Evolutionary conservation across 441 rosid genomes (phyloP), one percentile per base, ranked within the genome.

Genomic region (Cnidoscolus chayamansa): DNA sequence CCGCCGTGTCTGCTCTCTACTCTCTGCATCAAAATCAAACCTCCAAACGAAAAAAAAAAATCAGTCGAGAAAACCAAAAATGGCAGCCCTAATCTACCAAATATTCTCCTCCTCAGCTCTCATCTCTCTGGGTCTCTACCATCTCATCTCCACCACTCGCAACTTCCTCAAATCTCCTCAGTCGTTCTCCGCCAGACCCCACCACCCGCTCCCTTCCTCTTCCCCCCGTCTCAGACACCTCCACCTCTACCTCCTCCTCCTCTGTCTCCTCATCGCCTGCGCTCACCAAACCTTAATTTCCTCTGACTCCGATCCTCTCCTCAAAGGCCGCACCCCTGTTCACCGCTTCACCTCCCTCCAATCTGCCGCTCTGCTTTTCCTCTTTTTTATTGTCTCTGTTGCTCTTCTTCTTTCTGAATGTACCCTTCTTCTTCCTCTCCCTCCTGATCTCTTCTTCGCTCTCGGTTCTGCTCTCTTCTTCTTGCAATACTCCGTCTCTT

Each of bases 301-400:
- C 56, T 68, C 88, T 81, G 86, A 85, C 76, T 78, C 93, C 65
- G 97, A 93, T 72, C 99, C 97, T 10, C 96, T 93, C 72, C 78
- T 90, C 71, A 88, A 86, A 75, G 98, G 98, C 58, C 80, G 86
- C 65, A 84, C 96, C 30, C 92, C 98, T n/a, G 97, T 96, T 73
- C 97, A 91, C 81, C 86, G 78, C 79, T 90, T 93, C 85, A 75
- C 87, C 70, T 82, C 97, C 67, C 97, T 93, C 75, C 89, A 88
- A 30, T 86, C 91, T 71, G 90, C 96, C 66, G 88, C 93, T 56
- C 84, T 96, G 7, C 76, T 85, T 78, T 80, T 95, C 84, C 98
- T 95, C 83, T 88, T 91, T 82, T 73, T 93, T 74, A 20, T 93
- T 69, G 84, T 95, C 76, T 71, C 93, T 61, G 49, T 84, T 51